A percentile compares a stretch with the other conserved stretches of the same genome.
Conservation (phyloP, 305 asterid species). For the Fraxinus baroniana region DNA sequence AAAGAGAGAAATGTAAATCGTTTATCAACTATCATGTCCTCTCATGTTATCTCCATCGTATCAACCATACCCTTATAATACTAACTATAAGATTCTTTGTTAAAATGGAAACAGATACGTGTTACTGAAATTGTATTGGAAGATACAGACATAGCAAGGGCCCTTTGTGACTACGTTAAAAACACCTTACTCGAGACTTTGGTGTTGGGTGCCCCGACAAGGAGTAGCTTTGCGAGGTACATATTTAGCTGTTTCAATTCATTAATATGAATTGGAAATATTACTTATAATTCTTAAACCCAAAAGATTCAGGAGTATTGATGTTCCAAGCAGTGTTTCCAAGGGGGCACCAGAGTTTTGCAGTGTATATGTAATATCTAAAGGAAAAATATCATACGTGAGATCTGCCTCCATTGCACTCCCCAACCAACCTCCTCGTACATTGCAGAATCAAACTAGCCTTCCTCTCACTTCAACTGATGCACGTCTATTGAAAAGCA, state of each 20-base stretch:
- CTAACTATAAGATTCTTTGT: background rate
- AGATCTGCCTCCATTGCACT: slow-evolving; percentile 16
- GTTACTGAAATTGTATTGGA: slow-evolving; percentile 20
- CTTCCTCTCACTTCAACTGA: background rate
- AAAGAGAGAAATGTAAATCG: background rate
- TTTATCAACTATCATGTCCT: background rate
- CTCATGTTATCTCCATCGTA: background rate
- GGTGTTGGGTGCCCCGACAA: slow-evolving; percentile 22
- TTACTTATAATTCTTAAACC: background rate
- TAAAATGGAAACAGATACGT: slow-evolving; percentile 14
- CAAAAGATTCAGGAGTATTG: slow-evolving; percentile 20
- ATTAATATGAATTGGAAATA: background rate
- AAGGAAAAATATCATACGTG: slow-evolving; percentile 24
- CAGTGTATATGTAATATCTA: slow-evolving; percentile 22
- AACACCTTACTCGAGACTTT: slow-evolving; percentile 19
- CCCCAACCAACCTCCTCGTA: slow-evolving; percentile 1
- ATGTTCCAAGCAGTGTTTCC: slow-evolving; percentile 20
- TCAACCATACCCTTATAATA: background rate
- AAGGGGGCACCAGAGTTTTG: slow-evolving; percentile 28
- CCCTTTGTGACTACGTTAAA: slow-evolving; percentile 19
- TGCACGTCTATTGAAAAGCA: background rate
- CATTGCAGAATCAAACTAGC: slow-evolving; percentile 1
- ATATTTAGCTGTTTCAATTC: background rate
- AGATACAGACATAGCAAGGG: slow-evolving; percentile 16
- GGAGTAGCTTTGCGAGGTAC: slow-evolving; percentile 17